Evolutionary conservation across 2,329 filamentous ascomycete species (phyloP), one percentile per base, ranked within the genome.

Genomic region (Neofusicoccum umdonicola): DNA sequence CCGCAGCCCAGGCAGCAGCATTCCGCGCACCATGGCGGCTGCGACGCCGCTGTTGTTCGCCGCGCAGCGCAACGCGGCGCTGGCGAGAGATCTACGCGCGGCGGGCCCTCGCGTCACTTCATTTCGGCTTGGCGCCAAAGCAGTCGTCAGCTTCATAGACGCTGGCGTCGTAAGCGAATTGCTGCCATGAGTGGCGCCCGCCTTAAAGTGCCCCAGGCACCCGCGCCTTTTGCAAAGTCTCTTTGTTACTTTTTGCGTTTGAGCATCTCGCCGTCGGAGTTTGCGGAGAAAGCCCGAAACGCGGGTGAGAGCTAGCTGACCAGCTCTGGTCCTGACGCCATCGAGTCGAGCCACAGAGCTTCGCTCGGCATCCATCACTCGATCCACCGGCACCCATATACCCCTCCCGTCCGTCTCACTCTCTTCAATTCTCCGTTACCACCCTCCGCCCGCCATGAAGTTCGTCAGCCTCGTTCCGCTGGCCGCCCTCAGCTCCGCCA

Each of bases 401-500:
- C 47, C 45, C 45, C 62, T 45, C 47, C 62, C 51, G 42, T 65
- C 63, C 50, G 41, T 60, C 51, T 17, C 62, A 22, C 39, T 41
- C 31, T 22, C 19, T 27, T 31, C 37, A 45, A n/a, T 31, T 65
- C 19, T 62, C 66, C 39, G 54, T 61, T 58, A 50, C 65, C 56
- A 64, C 19, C n/a, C 27, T 15, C 41, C 13, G 12, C 4, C 56
- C 68, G 78, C 66, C 50, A 85, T 85, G 83, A 84, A 80, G 76
- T 74, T 83, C 71, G 73, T 75, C 60, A 75, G 76, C 54, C 68
- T 85, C 50, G 71, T 86, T 66, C 80, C 83, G 64, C 74, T 85
- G 57, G 80, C 81, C 69, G 81, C 82, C 35, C 67, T 83, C 57
- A 75, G 79, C 67, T 76, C 82, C 61, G 84, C 84, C 31, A 80